phyloP scores from a whole-genome alignment of 768 basidiomycete species.

The Mycena leptocephala region DNA sequence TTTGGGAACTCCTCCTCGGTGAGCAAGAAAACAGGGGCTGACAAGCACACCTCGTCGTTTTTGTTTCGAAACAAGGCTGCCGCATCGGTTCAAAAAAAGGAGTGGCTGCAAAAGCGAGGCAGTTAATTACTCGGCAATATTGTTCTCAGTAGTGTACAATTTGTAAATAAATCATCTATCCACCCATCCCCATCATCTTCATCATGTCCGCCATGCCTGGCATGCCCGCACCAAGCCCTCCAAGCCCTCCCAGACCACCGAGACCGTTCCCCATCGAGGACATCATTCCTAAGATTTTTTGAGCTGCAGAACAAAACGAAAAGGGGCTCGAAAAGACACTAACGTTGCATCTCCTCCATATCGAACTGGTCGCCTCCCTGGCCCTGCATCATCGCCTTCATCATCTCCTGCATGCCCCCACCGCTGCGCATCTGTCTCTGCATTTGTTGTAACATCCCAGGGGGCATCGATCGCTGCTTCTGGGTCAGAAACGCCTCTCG shows the following conservation, averaged over 20 bases:
- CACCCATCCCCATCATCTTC: constrained; percentile 92
- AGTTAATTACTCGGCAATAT: constrained; percentile 12
- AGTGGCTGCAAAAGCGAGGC: constrained; percentile 64
- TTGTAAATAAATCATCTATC: constrained; percentile 5
- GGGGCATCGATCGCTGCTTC: constrained; percentile 89
- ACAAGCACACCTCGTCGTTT: constrained; percentile 87
- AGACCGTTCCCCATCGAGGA: constrained; percentile 81
- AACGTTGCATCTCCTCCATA: constrained; percentile 96
- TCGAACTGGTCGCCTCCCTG: constrained; percentile 92
- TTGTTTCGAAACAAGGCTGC: constrained; percentile 83
- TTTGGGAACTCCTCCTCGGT: constrained; percentile 71
- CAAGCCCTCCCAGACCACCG: constrained; percentile 71
- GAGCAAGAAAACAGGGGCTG: constrained; percentile 85
- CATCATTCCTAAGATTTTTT: constrained; percentile 81
- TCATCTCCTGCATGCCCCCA: constrained; percentile 97
- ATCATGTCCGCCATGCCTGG: constrained; percentile 85
- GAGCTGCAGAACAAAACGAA: constrained; percentile 26
- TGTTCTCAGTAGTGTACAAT: constrained; percentile 32
- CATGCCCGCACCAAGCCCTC: constrained; percentile 68
- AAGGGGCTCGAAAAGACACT: constrained; percentile 40
- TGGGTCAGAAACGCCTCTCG: background rate
- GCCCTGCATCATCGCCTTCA: constrained; percentile 98
- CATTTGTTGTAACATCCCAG: constrained; percentile 96
- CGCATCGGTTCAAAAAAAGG: constrained; percentile 75
- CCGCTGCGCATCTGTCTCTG: constrained; percentile 85